A percentile compares a stretch with the other conserved stretches of the same genome.
phyloP scores from a whole-genome alignment of 2,329 filamentous ascomycete species.

The Fusarium austroafricanum region DNA sequence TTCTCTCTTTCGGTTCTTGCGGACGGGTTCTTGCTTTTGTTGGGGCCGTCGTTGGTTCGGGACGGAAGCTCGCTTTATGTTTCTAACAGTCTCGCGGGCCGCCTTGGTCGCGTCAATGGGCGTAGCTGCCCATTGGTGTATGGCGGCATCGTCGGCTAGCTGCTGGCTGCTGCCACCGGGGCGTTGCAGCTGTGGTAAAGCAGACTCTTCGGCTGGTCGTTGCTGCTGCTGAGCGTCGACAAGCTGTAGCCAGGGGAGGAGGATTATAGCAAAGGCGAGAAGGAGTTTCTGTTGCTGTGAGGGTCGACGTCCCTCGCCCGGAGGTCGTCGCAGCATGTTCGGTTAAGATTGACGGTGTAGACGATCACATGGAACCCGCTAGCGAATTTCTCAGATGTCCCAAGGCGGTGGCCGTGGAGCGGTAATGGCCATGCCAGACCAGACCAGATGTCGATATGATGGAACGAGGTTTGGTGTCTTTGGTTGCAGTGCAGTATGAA shows the following conservation, averaged over 20 bases:
- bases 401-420: slow-evolving; percentile 24
- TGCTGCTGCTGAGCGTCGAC: slow-evolving; percentile 75
- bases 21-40: slow-evolving; percentile 42
- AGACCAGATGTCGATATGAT: slow-evolving; percentile 3
- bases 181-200: slow-evolving; percentile 34
- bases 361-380: slow-evolving; percentile 45
- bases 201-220: slow-evolving; percentile 46
- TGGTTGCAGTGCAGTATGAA: slow-evolving; percentile 39
- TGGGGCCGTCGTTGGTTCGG: slow-evolving; percentile 44
- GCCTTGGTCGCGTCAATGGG: slow-evolving; percentile 47
- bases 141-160: slow-evolving; percentile 44
- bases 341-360: slow-evolving; percentile 22
- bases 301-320: slow-evolving; percentile 65
- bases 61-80: slow-evolving; percentile 42
- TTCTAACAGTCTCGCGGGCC: slow-evolving; percentile 45
- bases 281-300: slow-evolving; percentile 60
- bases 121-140: slow-evolving; percentile 49
- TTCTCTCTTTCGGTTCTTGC: slow-evolving; percentile 49
- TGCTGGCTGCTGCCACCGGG: slow-evolving; percentile 45
- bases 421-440: slow-evolving; percentile 40
- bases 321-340: slow-evolving; percentile 73
- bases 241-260: slow-evolving; percentile 66
- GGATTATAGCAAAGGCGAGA: slow-evolving; percentile 67
- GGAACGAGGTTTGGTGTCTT: slow-evolving; percentile 3
- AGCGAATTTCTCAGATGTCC: slow-evolving; percentile 5